Evolutionary conservation across 352 stramenopile genomes (phyloP).

Genomic region (Globisporangium cylindrosporum): DNA sequence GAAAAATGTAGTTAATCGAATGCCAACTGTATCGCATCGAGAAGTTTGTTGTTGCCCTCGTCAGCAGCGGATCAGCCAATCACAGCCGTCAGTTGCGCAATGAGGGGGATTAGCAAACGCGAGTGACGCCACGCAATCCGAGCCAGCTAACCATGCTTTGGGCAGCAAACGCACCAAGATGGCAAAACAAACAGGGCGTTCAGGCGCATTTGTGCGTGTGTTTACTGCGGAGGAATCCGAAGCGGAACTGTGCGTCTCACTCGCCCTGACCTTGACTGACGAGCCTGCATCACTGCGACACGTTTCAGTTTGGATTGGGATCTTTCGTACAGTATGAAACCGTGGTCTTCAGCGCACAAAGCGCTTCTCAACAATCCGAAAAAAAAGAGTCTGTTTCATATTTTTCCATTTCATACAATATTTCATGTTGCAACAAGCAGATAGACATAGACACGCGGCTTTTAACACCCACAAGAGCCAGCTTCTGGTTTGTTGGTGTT

Average conservation of each 20-base stretch:
- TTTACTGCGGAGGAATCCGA: not conserved
- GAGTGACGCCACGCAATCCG: not conserved
- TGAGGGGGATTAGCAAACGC: not conserved
- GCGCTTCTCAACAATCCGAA: not conserved
- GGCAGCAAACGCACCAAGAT: not conserved
- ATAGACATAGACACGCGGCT: not conserved
- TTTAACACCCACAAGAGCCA: not conserved
- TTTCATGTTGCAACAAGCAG: not conserved
- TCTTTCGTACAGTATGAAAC: not conserved
- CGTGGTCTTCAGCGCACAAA: not conserved
- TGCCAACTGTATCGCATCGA: not conserved
- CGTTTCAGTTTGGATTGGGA: not conserved
- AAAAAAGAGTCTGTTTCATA: too few relatives aligned
- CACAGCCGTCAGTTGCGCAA: not conserved
- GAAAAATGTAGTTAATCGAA: not conserved
- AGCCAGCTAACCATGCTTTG: not conserved
- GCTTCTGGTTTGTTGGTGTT: not conserved
- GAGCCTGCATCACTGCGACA: not conserved
- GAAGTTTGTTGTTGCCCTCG: not conserved
- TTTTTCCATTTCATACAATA: too few relatives aligned
- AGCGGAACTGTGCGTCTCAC: not conserved
- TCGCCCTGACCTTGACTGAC: not conserved
- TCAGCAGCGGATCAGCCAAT: slow-evolving; percentile 2
- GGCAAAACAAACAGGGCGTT: not conserved
- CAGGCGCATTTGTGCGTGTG: not conserved